Evolutionary conservation across 2,329 filamentous ascomycete genomes (phyloP).

Genomic region (Colletotrichum orbiculare): DNA sequence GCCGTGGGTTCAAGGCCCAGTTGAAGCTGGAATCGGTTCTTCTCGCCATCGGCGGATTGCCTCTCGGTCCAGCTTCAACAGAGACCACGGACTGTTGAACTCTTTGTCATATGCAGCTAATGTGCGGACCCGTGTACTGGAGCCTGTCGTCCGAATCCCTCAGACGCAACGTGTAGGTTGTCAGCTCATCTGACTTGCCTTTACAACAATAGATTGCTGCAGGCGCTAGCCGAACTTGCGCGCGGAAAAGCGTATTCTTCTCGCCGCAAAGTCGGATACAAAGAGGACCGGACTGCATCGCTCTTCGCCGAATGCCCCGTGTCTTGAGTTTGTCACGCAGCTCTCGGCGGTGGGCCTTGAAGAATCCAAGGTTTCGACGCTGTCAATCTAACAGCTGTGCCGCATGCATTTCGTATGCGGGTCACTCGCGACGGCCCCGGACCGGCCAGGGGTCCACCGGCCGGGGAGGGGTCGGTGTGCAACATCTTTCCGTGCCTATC

Average conservation of each 20-base stretch:
- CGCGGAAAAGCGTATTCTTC: neutral
- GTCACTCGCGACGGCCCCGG: conserved; percentile 14
- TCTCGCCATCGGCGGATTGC: no score
- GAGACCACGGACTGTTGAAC: no score
- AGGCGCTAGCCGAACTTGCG: no score
- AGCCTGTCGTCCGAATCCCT: neutral
- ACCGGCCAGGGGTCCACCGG: conserved; percentile 14
- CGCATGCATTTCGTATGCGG: conserved; percentile 25
- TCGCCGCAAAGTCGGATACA: conserved; percentile 11
- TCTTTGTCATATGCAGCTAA: no score
- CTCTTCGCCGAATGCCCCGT: no score
- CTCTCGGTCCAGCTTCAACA: no score
- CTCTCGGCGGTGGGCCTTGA: conserved; percentile 1
- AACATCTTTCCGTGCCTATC: no score
- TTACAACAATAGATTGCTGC: neutral
- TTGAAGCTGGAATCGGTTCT: no score
- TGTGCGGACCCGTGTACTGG: neutral
- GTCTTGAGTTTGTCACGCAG: no score
- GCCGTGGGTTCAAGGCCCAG: no score
- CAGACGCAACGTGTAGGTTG: neutral
- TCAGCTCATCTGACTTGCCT: neutral
- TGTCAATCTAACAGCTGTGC: conserved; percentile 21
- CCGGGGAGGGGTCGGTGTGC: conserved; percentile 11
- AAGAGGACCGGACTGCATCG: neutral
- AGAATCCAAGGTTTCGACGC: conserved; percentile 24